Conservation (phyloP, 2,329 filamentous ascomycete species). For the Tricladium varicosporioides region DNA sequence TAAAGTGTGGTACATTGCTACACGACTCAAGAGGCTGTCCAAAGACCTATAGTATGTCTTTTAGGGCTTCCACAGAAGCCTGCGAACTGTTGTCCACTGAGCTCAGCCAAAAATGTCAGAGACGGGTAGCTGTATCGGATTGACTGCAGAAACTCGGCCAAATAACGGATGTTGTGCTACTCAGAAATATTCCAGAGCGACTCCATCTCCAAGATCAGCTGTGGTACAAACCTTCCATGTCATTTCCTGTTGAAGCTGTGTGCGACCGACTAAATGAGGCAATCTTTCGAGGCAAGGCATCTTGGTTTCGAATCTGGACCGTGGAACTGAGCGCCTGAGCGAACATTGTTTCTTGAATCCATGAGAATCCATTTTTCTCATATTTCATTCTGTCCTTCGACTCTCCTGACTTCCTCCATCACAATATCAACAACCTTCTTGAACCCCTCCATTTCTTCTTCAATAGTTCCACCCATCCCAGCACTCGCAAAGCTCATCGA, state of each 20-base stretch:
- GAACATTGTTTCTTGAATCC: no score
- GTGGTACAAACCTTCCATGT: not conserved
- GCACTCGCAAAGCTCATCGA: slow-evolving; percentile 75
- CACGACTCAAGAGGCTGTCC: not conserved
- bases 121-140: not conserved
- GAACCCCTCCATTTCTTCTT: slow-evolving; percentile 93
- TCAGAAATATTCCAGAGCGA: not conserved
- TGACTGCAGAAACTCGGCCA: not conserved
- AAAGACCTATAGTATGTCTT: not conserved
- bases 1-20: not conserved
- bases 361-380: no score
- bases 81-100: not conserved
- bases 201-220: not conserved
- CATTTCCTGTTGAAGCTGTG: not conserved
- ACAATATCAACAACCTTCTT: slow-evolving; percentile 71
- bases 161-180: not conserved
- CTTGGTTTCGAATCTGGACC: not conserved
- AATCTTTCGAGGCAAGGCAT: no score
- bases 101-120: not conserved
- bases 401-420: slow-evolving; percentile 48
- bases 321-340: no score
- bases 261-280: not conserved
- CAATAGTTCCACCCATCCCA: slow-evolving; percentile 75
- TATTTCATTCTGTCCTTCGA: slow-evolving; percentile 21
- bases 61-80: not conserved